These are phyloP conservation scores for Globisporangium barbulae DNA, from an alignment of 352 stramenopile species.

Conservation along the genomic window DNA sequence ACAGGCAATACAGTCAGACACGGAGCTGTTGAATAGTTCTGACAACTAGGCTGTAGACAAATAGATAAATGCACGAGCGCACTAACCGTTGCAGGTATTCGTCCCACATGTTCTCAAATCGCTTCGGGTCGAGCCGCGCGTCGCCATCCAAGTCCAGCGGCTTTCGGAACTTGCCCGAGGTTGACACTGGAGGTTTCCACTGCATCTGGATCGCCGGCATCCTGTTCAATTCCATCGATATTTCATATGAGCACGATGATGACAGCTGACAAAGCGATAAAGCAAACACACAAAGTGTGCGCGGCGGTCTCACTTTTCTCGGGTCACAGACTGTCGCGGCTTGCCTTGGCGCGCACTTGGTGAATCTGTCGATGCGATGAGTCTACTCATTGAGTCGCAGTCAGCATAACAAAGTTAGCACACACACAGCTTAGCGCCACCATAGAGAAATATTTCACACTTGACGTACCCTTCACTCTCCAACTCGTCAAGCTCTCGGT, in stretches of 20 bases:
- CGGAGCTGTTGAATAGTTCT: background rate
- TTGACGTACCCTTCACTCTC: slow-evolving; percentile 14
- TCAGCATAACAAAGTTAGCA: background rate
- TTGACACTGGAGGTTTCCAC: slow-evolving; percentile 35
- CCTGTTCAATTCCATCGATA: slow-evolving; percentile 12
- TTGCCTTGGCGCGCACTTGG: slow-evolving; percentile 12
- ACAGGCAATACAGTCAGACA: background rate
- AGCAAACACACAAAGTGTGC: no score
- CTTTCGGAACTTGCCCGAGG: slow-evolving; percentile 13
- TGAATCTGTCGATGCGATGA: background rate
- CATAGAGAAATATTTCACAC: background rate
- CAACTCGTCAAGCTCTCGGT: slow-evolving; percentile 18
- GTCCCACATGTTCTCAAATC: slow-evolving; percentile 78
- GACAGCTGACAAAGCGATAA: background rate
- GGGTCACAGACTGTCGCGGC: slow-evolving; percentile 11
- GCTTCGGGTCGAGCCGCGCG: slow-evolving; percentile 50
- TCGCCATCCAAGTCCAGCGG: slow-evolving; percentile 41
- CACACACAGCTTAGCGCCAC: background rate
- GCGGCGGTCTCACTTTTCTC: slow-evolving; percentile 33
- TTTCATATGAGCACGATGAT: background rate
- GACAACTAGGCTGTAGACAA: background rate
- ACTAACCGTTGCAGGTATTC: slow-evolving; percentile 64
- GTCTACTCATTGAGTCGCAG: slow-evolving; percentile 8
- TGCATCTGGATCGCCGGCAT: slow-evolving; percentile 71
- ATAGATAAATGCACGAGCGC: background rate